Conservation (phyloP, 306 rosid species). For the Cucumis hystrix region DNA sequence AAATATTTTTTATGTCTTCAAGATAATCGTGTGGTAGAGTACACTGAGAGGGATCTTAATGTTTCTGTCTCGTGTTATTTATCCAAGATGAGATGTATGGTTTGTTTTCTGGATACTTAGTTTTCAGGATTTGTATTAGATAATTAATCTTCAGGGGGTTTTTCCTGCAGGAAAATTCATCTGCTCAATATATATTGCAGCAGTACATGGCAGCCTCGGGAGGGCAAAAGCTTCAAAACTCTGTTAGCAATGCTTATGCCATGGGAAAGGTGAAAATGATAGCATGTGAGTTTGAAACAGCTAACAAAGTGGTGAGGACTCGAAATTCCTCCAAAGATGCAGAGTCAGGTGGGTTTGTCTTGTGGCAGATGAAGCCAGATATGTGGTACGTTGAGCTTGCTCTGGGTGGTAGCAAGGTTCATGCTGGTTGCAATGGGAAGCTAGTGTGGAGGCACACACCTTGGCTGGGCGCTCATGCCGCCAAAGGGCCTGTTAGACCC, state of each 20-base stretch:
- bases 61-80: background rate
- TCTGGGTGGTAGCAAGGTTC: conserved; percentile 96
- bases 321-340: conserved; percentile 72
- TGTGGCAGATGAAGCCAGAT: conserved; percentile 99
- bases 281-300: conserved; percentile 90
- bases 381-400: conserved; percentile 99
- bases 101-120: background rate
- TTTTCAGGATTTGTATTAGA: background rate
- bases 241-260: conserved; percentile 76
- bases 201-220: conserved; percentile 94
- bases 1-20: background rate
- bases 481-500: conserved; percentile 96
- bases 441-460: conserved; percentile 99
- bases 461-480: conserved; percentile 98
- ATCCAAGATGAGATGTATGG: background rate
- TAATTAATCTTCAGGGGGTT: background rate
- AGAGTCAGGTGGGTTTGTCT: conserved; percentile 85
- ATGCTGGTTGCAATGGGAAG: conserved; percentile 93
- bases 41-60: background rate
- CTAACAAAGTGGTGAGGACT: conserved; percentile 59
- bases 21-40: background rate
- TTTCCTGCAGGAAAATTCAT: conserved; percentile 70
- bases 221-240: conserved; percentile 80
- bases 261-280: conserved; percentile 97
- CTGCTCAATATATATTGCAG: conserved; percentile 96